These are phyloP conservation scores for Noccaea caerulescens DNA, from an alignment of 345 rosid genomes.

Conservation along the genomic window DNA sequence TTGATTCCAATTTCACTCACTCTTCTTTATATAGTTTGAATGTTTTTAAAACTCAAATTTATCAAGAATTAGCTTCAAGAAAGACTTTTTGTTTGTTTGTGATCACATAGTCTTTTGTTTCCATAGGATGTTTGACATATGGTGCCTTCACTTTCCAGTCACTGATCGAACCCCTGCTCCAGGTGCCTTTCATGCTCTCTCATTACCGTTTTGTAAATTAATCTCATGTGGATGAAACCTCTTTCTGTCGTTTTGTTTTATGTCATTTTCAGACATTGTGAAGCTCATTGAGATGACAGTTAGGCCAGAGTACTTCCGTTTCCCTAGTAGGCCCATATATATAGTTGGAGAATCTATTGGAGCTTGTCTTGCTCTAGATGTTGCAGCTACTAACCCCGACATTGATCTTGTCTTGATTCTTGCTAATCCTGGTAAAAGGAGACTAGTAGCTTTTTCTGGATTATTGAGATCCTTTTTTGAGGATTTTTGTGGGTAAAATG, in stretches of 20 bases:
- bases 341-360: conserved; percentile 59
- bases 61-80: background rate
- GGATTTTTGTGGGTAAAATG: background rate
- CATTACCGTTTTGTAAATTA: too few relatives aligned
- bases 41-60: too few relatives aligned
- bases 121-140: conserved; percentile 62
- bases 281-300: conserved; percentile 57
- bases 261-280: conserved; percentile 49
- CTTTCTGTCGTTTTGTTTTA: background rate
- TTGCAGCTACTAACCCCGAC: conserved; percentile 64
- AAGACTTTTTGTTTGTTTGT: background rate
- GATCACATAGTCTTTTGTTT: conserved; percentile 4
- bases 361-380: conserved; percentile 57
- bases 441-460: background rate
- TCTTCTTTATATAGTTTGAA: background rate
- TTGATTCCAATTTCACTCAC: background rate
- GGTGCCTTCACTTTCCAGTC: conserved; percentile 75
- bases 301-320: conserved; percentile 48
- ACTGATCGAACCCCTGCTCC: conserved; percentile 60
- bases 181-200: conserved; percentile 37
- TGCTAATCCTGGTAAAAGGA: conserved; percentile 64
- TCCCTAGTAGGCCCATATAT: conserved; percentile 61
- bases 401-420: conserved; percentile 58
- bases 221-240: background rate
- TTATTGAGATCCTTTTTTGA: background rate